Conservation (phyloP, 345 rosid species). For the Eucalyptus tenuipes region DNA sequence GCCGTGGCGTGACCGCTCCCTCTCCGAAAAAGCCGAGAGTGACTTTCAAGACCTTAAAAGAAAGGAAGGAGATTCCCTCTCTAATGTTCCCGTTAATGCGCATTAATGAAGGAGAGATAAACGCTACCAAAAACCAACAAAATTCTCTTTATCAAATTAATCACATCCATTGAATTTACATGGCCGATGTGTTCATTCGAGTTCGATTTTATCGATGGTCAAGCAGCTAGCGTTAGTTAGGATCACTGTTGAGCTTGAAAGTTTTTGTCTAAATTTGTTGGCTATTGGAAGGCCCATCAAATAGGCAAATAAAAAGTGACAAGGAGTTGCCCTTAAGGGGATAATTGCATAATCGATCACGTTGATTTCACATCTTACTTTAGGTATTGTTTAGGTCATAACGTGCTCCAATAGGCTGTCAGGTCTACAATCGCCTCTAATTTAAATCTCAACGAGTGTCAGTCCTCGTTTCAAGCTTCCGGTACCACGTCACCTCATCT, state of each 20-base stretch:
- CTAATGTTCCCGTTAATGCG: not conserved
- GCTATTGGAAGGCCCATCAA: accelerated
- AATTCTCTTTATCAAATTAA: not conserved
- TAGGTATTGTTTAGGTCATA: not conserved
- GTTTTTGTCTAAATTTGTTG: not conserved
- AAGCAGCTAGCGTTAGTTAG: accelerated
- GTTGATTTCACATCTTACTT: not conserved
- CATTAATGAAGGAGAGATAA: not conserved
- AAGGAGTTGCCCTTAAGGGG: not conserved
- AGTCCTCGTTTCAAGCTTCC: accelerated
- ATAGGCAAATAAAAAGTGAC: not conserved
- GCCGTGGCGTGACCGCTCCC: not conserved
- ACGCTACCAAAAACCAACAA: not conserved
- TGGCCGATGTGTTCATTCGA: accelerated
- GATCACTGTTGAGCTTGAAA: accelerated
- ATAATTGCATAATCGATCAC: not conserved
- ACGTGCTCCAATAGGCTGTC: not conserved
- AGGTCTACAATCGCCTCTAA: not conserved
- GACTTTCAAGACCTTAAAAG: not conserved
- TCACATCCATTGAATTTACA: not conserved
- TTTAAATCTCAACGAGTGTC: not conserved
- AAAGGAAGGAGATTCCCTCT: not conserved
- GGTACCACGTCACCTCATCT: not conserved
- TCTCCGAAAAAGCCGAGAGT: not conserved
- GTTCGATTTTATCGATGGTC: no score